These are phyloP conservation scores for Annona squamosa DNA, from an alignment of 164 flowering plant species.

Conservation along the genomic window DNA sequence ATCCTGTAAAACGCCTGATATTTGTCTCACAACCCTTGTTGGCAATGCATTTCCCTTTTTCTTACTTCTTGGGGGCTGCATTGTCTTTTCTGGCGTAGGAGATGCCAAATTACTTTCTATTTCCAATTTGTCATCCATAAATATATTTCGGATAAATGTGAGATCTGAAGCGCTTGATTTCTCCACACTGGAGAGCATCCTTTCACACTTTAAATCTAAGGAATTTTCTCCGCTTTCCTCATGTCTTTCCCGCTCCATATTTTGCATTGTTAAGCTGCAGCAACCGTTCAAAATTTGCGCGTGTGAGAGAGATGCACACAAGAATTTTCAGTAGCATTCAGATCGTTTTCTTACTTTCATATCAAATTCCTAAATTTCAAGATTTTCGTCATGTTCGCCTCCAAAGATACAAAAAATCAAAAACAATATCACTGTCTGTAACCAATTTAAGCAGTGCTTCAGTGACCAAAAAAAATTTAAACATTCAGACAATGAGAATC, in stretches of 20 bases:
- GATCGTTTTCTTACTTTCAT: background rate
- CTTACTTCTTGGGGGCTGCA: slow-evolving; percentile 22
- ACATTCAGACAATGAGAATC: background rate
- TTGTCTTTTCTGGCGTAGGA: slow-evolving; percentile 41
- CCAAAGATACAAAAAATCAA: background rate
- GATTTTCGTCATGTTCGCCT: background rate
- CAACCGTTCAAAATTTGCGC: background rate
- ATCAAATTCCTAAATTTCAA: no score
- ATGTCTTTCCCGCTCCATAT: slow-evolving; percentile 27
- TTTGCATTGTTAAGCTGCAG: background rate
- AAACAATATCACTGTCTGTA: background rate
- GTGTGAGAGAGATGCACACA: background rate
- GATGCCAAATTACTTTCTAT: slow-evolving; percentile 22
- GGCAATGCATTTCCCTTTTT: slow-evolving; percentile 14
- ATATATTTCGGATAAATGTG: slow-evolving; percentile 2
- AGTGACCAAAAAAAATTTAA: background rate
- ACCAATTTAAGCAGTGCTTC: background rate
- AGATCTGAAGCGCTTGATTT: slow-evolving; percentile 19
- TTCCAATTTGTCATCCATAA: slow-evolving; percentile 7
- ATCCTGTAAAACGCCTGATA: slow-evolving; percentile 6
- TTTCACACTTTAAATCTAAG: slow-evolving; percentile 22
- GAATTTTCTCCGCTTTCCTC: slow-evolving; percentile 14
- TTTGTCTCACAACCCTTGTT: slow-evolving; percentile 6
- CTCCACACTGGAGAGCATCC: slow-evolving; percentile 12
- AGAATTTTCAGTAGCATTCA: background rate